Evolutionary conservation across 2,329 filamentous ascomycete species (phyloP).

Genomic region (Penicillium paneum): DNA sequence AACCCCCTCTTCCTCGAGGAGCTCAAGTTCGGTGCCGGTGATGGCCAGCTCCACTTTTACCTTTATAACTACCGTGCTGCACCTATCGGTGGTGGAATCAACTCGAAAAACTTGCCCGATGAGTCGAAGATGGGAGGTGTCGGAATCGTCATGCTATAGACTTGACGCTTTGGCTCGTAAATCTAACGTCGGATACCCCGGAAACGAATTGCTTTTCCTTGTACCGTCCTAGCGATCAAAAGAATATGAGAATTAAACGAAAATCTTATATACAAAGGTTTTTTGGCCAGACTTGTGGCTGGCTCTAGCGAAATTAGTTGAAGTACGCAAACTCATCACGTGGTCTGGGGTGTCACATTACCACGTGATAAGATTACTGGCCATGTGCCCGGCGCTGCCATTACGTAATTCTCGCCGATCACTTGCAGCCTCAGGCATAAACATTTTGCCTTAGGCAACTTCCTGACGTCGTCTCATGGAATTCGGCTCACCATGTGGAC

Average conservation of each 20-base stretch:
- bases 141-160: constrained; percentile 77
- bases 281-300: background rate
- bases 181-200: constrained; percentile 14
- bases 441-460: constrained; percentile 11
- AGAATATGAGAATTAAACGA: background rate
- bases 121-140: constrained; percentile 77
- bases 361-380: background rate
- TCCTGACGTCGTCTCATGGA: constrained; percentile 15
- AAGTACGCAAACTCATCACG: too few species aligned
- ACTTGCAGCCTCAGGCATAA: background rate
- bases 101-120: constrained; percentile 74
- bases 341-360: background rate
- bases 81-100: constrained; percentile 79
- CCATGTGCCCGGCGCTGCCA: background rate
- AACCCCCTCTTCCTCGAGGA: constrained; percentile 90
- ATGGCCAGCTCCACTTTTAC: constrained; percentile 95
- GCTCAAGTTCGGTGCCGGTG: constrained; percentile 90
- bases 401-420: background rate
- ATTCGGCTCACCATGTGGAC: constrained; percentile 2
- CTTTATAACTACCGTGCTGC: constrained; percentile 94
- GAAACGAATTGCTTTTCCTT: constrained; percentile 12
- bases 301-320: background rate
- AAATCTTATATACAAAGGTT: background rate
- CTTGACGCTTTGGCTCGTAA: constrained; percentile 7
- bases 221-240: constrained; percentile 5